A percentile compares a stretch with the other conserved stretches of the same genome.
Evolutionary conservation across 2,329 filamentous ascomycete genomes (phyloP).

Genomic region (Spiromastix sp.): DNA sequence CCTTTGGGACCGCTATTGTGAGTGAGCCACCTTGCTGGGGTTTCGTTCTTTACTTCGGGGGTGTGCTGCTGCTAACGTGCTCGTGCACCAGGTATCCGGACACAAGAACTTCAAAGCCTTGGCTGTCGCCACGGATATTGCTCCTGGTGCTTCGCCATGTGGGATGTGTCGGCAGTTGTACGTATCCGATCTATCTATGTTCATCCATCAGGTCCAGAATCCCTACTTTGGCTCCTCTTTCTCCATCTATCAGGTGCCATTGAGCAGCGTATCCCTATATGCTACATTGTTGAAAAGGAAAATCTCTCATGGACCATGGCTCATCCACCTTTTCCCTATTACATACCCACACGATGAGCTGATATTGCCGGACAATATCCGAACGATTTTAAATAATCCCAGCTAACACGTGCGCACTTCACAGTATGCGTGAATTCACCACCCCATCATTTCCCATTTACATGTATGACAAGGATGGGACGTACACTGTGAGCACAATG

Average conservation of each 20-base stretch:
- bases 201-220: background rate
- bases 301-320: too few species aligned
- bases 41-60: background rate
- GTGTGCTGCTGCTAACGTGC: background rate
- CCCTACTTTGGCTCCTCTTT: background rate
- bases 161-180: constrained; percentile 95
- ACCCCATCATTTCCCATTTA: constrained; percentile 62
- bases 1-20: constrained; percentile 66
- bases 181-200: too few species aligned
- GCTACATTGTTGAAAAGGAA: too few species aligned
- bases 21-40: too few species aligned
- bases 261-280: too few species aligned
- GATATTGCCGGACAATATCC: too few species aligned
- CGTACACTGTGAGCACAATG: constrained; percentile 37
- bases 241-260: too few species aligned
- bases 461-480: constrained; percentile 81
- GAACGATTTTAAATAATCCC: too few species aligned
- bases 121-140: constrained; percentile 73
- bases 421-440: constrained; percentile 63
- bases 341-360: too few species aligned
- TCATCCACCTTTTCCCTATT: too few species aligned
- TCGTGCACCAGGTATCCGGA: constrained; percentile 17
- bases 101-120: constrained; percentile 59
- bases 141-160: constrained; percentile 60
- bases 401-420: too few species aligned